phyloP scores from a whole-genome alignment of 225 moss, liverwort and hornwort species.

The Marchantia polymorpha region DNA sequence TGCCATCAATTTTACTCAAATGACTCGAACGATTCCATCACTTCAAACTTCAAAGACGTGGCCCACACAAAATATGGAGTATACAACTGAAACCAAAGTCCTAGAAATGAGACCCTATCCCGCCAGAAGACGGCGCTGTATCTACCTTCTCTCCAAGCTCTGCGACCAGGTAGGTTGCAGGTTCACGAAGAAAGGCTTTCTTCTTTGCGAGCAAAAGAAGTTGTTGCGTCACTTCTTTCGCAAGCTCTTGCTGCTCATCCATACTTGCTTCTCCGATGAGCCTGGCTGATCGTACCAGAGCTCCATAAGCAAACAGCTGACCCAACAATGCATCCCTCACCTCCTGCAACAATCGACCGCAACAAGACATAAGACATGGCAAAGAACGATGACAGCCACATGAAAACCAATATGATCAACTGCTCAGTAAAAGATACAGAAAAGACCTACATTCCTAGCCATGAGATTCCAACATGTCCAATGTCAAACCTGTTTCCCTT shows the following conservation, averaged over 20 bases:
- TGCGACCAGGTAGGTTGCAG: constrained; percentile 62
- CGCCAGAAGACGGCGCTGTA: background rate
- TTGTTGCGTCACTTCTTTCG: constrained; percentile 62
- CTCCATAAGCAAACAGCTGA: constrained; percentile 84
- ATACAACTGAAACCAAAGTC: background rate
- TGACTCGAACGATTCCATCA: background rate
- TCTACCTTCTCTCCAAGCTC: constrained; percentile 77
- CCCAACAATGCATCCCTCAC: constrained; percentile 78
- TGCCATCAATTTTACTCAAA: background rate
- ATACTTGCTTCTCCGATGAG: constrained; percentile 41
- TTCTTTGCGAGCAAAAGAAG: constrained; percentile 66
- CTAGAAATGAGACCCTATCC: background rate
- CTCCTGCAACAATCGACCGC: constrained; percentile 46
- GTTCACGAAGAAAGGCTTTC: constrained; percentile 75
- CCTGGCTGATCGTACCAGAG: constrained; percentile 63
- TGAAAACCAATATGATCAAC: background rate
- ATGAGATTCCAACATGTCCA: no score
- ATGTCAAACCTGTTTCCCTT: no score
- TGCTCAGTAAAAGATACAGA: no score
- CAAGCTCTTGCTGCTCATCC: constrained; percentile 57
- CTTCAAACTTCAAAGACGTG: background rate
- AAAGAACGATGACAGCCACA: background rate
- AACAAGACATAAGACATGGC: background rate
- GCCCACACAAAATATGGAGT: background rate
- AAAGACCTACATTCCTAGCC: no score